phyloP scores from a whole-genome alignment of 2,329 filamentous ascomycete species.

The Fusarium solani-melongenae region DNA sequence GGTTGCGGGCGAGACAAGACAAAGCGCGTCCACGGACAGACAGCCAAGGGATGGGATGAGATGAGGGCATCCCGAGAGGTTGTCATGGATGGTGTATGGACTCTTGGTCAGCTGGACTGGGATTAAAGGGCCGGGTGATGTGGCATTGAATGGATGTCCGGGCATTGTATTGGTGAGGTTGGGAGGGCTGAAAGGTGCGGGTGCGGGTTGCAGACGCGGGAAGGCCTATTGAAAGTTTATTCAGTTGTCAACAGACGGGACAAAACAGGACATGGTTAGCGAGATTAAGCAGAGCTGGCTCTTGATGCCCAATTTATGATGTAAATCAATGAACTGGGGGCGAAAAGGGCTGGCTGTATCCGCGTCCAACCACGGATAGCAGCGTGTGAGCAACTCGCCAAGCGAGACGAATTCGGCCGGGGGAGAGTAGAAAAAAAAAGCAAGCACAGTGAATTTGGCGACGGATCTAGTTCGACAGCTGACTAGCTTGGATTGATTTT shows the following conservation, averaged over 20 bases:
- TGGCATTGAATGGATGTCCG: not conserved
- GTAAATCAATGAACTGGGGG: slow-evolving; percentile 37
- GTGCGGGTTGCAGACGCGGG: not conserved
- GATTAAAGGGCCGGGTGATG: not conserved
- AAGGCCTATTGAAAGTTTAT: not conserved
- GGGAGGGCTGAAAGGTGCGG: not conserved
- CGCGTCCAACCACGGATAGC: slow-evolving; percentile 5
- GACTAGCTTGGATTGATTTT: not conserved
- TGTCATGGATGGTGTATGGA: not conserved
- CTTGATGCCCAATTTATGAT: slow-evolving; percentile 15
- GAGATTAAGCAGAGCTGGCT: slow-evolving; percentile 6
- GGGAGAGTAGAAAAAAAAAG: slow-evolving; percentile 10
- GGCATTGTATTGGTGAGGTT: not conserved
- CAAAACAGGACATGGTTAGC: not conserved
- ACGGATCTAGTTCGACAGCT: not conserved
- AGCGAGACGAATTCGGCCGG: slow-evolving; percentile 14
- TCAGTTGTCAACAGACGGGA: not conserved
- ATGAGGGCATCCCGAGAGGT: not conserved
- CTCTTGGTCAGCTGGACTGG: not conserved
- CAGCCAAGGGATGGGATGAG: not conserved
- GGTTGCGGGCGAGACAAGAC: not conserved
- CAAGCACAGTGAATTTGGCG: not conserved
- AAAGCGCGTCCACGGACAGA: not conserved
- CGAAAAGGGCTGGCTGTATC: slow-evolving; percentile 4
- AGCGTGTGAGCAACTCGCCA: slow-evolving; percentile 14